phyloP scores from a whole-genome alignment of 192 early-diverging fungal species.

The Entomortierella chlamydospora region DNA sequence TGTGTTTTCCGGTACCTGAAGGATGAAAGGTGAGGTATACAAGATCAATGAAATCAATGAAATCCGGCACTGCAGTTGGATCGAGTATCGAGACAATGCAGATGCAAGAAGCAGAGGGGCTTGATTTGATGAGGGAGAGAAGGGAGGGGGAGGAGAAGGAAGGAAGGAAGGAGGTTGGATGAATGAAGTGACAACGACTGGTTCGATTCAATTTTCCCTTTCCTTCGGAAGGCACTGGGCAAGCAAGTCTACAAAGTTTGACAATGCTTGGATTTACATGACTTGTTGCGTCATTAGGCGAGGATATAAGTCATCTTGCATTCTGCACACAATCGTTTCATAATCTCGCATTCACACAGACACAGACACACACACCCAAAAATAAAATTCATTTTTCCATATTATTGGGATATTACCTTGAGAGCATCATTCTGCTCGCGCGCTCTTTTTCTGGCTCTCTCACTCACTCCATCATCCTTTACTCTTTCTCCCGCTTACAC shows the following conservation, averaged over 20 bases:
- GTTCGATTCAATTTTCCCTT: not conserved
- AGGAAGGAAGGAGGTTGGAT: not conserved
- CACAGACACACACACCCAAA: too few species aligned
- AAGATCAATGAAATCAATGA: too few species aligned
- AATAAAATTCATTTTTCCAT: not conserved
- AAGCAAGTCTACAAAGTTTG: too few species aligned
- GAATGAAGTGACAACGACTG: too few species aligned
- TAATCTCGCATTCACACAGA: too few species aligned
- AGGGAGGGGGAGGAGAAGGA: not conserved
- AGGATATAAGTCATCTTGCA: too few species aligned
- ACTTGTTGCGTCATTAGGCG: too few species aligned
- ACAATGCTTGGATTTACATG: not conserved
- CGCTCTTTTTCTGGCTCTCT: slow-evolving; percentile 1
- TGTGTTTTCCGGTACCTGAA: slow-evolving; percentile 12
- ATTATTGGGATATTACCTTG: too few species aligned
- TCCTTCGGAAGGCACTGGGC: not conserved
- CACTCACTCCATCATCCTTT: not conserved
- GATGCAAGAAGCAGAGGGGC: too few species aligned
- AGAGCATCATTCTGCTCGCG: slow-evolving; percentile 2
- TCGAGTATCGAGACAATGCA: slow-evolving; percentile 3
- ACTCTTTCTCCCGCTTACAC: not conserved
- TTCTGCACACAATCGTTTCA: too few species aligned
- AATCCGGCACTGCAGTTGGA: not conserved
- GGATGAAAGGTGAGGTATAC: not conserved
- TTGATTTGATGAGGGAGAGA: not conserved